phyloP scores from a whole-genome alignment of 164 flowering plant species.

The Liriodendron chinense region DNA sequence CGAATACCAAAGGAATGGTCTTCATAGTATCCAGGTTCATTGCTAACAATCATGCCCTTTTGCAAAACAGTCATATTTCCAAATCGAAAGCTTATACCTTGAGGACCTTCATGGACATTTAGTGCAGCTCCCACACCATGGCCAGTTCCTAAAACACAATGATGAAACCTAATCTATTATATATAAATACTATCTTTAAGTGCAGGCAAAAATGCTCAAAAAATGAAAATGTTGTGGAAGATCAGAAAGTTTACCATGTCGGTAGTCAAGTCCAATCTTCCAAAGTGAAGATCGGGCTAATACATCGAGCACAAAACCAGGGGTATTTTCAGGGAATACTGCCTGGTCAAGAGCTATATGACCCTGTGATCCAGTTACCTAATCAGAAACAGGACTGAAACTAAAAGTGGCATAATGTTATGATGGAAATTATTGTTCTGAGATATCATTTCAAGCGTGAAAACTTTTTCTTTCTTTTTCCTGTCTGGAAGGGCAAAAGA shows the following conservation, averaged over 20 bases:
- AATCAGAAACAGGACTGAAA: neutral
- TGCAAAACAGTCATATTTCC: constrained; percentile 80
- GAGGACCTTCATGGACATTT: constrained; percentile 99
- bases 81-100: constrained; percentile 88
- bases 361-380: constrained; percentile 53
- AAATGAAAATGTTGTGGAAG: neutral
- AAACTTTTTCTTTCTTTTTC: neutral
- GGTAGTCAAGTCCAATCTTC: constrained; percentile 97
- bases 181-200: neutral
- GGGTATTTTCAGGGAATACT: constrained; percentile 89
- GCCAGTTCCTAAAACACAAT: constrained; percentile 66
- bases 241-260: constrained; percentile 66
- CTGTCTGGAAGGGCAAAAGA: neutral
- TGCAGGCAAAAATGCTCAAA: neutral
- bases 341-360: constrained; percentile 97
- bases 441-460: too few relatives aligned
- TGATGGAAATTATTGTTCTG: neutral
- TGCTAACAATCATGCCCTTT: constrained; percentile 91
- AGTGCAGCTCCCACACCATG: constrained; percentile 99
- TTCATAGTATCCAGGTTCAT: constrained; percentile 98
- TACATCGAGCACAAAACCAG: constrained; percentile 95
- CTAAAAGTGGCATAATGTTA: neutral
- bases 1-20: constrained; percentile 94
- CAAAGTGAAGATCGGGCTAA: constrained; percentile 91
- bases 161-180: neutral